Conservation (phyloP, 2,329 filamentous ascomycete genomes). For the Arthroderma sp. region DNA sequence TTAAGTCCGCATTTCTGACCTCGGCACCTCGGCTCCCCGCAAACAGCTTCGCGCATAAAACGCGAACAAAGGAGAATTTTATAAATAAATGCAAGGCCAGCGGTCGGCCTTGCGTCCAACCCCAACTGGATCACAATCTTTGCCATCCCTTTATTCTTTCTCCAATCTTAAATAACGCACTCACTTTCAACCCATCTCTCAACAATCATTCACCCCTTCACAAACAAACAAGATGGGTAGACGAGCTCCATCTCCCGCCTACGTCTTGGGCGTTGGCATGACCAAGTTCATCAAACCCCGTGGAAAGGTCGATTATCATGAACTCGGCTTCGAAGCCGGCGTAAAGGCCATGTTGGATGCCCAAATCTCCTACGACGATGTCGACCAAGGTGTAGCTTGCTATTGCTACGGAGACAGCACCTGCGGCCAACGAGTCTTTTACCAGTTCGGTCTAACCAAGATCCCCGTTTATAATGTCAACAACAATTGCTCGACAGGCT, state of each 20-base stretch:
- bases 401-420: slow-evolving; percentile 96
- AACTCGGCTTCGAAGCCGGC: slow-evolving; percentile 84
- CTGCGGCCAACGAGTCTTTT: slow-evolving; percentile 91
- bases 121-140: too few species aligned
- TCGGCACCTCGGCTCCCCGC: slow-evolving; percentile 8
- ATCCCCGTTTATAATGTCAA: slow-evolving; percentile 98
- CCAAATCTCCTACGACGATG: slow-evolving; percentile 90
- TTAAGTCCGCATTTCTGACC: not conserved
- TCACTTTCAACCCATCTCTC: too few species aligned
- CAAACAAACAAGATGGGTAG: slow-evolving; percentile 33
- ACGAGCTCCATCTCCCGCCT: slow-evolving; percentile 45
- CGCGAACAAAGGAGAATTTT: too few species aligned
- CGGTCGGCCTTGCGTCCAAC: too few species aligned
- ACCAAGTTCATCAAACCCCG: slow-evolving; percentile 98
- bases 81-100: too few species aligned
- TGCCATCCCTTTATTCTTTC: too few species aligned
- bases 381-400: slow-evolving; percentile 90
- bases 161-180: too few species aligned
- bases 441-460: slow-evolving; percentile 94
- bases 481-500: slow-evolving; percentile 97
- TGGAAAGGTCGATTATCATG: slow-evolving; percentile 86
- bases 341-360: slow-evolving; percentile 65
- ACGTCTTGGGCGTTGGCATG: slow-evolving; percentile 95
- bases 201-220: not conserved
- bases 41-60: not conserved